A percentile compares a stretch with the other conserved stretches of the same genome.
These are phyloP conservation scores for Tolypocladium album DNA, from an alignment of 2,329 filamentous ascomycete species.

Conservation along the genomic window DNA sequence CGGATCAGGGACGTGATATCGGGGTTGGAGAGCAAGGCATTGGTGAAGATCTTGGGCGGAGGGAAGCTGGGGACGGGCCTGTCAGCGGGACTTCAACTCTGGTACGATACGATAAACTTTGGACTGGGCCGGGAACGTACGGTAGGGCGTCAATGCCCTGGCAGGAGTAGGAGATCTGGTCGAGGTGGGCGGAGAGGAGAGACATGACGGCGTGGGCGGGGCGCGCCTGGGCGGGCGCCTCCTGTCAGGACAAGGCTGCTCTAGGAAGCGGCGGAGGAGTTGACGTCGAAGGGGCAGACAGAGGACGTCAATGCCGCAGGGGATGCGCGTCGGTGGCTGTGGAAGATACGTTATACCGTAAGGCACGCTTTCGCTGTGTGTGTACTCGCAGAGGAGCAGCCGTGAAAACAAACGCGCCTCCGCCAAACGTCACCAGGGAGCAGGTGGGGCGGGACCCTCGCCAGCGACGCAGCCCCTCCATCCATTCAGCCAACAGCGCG, in stretches of 20 bases:
- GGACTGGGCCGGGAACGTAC: constrained; percentile 27
- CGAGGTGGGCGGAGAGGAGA: constrained; percentile 58
- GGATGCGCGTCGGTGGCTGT: background rate
- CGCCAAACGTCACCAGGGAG: background rate
- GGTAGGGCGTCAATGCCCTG: constrained; percentile 65
- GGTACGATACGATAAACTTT: background rate
- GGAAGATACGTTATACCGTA: background rate
- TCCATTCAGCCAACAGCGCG: too few relatives aligned
- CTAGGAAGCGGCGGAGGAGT: background rate
- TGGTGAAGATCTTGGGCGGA: constrained; percentile 88
- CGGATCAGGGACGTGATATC: constrained; percentile 93
- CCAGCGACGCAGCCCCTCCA: background rate
- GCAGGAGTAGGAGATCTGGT: constrained; percentile 68
- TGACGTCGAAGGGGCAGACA: background rate
- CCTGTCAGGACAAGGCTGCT: background rate
- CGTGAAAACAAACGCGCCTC: background rate
- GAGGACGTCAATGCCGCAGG: background rate
- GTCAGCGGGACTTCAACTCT: background rate
- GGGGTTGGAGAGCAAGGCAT: constrained; percentile 74
- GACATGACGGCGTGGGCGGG: constrained; percentile 42
- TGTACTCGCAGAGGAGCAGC: background rate
- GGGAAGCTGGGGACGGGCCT: constrained; percentile 56
- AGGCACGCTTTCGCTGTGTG: background rate
- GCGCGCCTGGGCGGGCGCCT: background rate
- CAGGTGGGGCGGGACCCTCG: background rate